Evolutionary conservation across 2,329 filamentous ascomycete species (phyloP).

Genomic region (Calonectria naviculata): DNA sequence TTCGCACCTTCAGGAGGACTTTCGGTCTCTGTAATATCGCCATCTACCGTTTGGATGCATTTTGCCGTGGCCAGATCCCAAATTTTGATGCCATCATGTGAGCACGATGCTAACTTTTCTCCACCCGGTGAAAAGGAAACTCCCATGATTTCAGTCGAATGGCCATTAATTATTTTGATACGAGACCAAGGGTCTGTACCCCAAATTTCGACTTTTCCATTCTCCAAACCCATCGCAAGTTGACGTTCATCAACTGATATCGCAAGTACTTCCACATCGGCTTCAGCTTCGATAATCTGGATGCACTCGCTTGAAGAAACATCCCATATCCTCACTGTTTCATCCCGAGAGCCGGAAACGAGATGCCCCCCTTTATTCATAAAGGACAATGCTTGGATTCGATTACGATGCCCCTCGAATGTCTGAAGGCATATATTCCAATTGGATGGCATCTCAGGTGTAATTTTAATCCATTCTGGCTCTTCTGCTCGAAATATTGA

Average conservation of each 20-base stretch:
- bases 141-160: neutral
- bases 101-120: neutral
- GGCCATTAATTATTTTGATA: neutral
- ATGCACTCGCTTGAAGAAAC: neutral
- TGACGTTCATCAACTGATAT: neutral
- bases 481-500: neutral
- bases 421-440: neutral
- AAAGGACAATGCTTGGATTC: neutral
- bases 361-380: neutral
- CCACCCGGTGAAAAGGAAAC: neutral
- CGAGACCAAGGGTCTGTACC: neutral
- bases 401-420: neutral
- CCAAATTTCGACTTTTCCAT: neutral
- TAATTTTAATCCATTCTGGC: slow-evolving; percentile 2
- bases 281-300: neutral
- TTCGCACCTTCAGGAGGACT: neutral
- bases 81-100: neutral
- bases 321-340: neutral
- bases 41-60: neutral
- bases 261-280: neutral
- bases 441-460: neutral
- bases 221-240: neutral
- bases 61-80: neutral
- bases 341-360: neutral
- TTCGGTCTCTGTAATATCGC: too few relatives aligned